Evolutionary conservation across 2,329 filamentous ascomycete species (phyloP).

Genomic region (Cladosporium sp.): DNA sequence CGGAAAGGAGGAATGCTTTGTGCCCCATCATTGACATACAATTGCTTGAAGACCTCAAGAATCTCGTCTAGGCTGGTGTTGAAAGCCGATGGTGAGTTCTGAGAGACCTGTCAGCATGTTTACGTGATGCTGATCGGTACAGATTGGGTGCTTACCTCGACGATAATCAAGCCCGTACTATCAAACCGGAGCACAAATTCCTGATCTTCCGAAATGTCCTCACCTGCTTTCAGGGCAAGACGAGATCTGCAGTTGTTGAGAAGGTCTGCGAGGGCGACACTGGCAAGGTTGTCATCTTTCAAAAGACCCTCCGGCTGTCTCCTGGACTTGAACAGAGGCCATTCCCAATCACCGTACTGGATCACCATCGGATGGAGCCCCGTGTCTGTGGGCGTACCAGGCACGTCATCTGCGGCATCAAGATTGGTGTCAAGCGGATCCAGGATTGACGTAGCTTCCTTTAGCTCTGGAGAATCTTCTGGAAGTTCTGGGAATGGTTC

Average conservation of each 20-base stretch:
- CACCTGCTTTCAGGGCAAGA: slow-evolving; percentile 52
- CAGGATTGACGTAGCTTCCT: not conserved
- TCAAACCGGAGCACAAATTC: slow-evolving; percentile 55
- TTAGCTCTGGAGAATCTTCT: not conserved
- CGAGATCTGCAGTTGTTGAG: slow-evolving; percentile 42
- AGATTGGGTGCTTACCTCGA: slow-evolving; percentile 47
- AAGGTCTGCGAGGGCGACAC: slow-evolving; percentile 51
- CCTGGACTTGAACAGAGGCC: slow-evolving; percentile 55
- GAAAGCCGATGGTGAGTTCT: slow-evolving; percentile 49
- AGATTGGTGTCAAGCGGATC: slow-evolving; percentile 4
- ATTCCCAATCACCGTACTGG: slow-evolving; percentile 52
- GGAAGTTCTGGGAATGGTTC: slow-evolving; percentile 7
- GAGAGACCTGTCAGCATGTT: slow-evolving; percentile 15
- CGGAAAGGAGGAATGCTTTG: slow-evolving; percentile 52
- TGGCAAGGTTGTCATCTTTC: slow-evolving; percentile 52
- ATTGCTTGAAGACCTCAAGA: slow-evolving; percentile 54
- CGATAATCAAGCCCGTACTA: slow-evolving; percentile 52
- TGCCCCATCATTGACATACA: slow-evolving; percentile 57
- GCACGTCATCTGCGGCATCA: slow-evolving; percentile 19
- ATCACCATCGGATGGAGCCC: slow-evolving; percentile 48
- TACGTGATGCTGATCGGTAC: not conserved
- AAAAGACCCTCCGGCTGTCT: slow-evolving; percentile 54
- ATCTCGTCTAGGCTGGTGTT: slow-evolving; percentile 54
- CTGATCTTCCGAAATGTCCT: slow-evolving; percentile 53
- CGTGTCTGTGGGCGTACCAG: slow-evolving; percentile 32